Evolutionary conservation across 768 basidiomycete genomes (phyloP).

Genomic region (Tricholoma bakamatsutake): DNA sequence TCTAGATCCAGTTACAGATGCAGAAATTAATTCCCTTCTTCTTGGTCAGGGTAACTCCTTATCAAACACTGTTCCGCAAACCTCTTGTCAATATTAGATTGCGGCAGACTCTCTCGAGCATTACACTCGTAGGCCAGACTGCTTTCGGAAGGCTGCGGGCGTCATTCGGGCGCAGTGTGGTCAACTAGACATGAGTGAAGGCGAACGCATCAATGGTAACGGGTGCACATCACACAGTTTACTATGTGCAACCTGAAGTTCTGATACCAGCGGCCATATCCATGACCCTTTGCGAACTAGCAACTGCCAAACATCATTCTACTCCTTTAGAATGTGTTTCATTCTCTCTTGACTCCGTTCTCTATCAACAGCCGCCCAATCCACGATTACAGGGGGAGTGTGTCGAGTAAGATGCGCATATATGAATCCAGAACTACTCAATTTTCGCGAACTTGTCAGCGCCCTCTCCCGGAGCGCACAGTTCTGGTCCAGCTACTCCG

Average conservation of each 20-base stretch:
- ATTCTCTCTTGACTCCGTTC: constrained; percentile 21
- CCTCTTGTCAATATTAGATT: not conserved
- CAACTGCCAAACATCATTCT: constrained; percentile 63
- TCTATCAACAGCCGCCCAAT: constrained; percentile 12
- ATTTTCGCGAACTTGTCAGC: constrained; percentile 26
- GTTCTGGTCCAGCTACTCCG: constrained; percentile 83
- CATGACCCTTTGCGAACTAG: constrained; percentile 77
- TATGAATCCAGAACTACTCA: too few relatives aligned
- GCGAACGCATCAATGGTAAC: constrained; percentile 55
- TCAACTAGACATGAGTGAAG: constrained; percentile 54
- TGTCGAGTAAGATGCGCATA: constrained; percentile 37
- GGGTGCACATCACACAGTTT: not conserved
- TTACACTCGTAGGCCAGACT: constrained; percentile 49
- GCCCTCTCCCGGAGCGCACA: constrained; percentile 74
- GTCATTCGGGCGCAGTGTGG: constrained; percentile 45
- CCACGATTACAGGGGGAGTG: constrained; percentile 36
- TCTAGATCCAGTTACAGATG: constrained; percentile 5
- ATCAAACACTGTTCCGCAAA: not conserved
- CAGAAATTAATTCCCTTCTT: constrained; percentile 11
- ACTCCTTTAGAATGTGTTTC: constrained; percentile 59
- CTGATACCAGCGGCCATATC: constrained; percentile 54
- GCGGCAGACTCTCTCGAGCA: constrained; percentile 24
- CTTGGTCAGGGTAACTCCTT: constrained; percentile 9
- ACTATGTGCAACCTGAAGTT: not conserved
- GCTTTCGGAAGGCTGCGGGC: constrained; percentile 50